Evolutionary conservation across 164 flowering plant genomes (phyloP), one percentile per base, ranked within the genome.

Genomic region (Macadamia integrifolia): DNA sequence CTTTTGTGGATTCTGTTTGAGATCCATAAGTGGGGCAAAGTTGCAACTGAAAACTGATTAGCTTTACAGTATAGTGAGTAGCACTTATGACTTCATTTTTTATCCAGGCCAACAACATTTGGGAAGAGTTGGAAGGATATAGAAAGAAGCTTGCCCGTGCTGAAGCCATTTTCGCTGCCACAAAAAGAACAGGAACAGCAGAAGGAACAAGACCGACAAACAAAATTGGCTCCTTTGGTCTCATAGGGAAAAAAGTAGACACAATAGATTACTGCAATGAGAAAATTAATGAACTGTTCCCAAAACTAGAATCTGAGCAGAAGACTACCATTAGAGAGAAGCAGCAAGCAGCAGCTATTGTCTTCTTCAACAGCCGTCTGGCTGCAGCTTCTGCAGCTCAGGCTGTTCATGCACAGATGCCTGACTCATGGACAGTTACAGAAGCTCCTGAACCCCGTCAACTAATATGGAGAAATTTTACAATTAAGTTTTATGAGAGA

Each of bases 401-500:
- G 81, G 78, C 80, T 62, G 72, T 92, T 42, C 97, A 92, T 77
- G 83, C 90, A 23, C 85, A 65, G 50, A 82, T 80, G 74, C 80
- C 82, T 31, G 91, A 90, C 66, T 71, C 81, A 52, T 94, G 99
- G 99, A 90, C 85, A 1, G 87, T 87, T 30, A 67, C 40, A 23
- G 92, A 86, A 66, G 95, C 95, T 69, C 97, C 99, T 18, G 95
- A 94, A 66, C 79, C 97, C 35, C 82, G 92, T 10, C 88, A 90
- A 61, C 14, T 94, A 29, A 32, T 94, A 40, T 90, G 97, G 97
- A 66, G 60, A 4, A 94, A 92, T 78, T 91, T 87, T 23, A 67
- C 76, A 5, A 81, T 86, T 31, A 86, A 81, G 61, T 86, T 77
- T 48, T 92, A 80, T 59, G 63, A 53, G 66, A 84, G 99, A 76